A percentile compares a stretch with the other conserved stretches of the same genome.
These are phyloP conservation scores for Xanthoconium separans DNA, from an alignment of 1,284 basidiomycete species.

Conservation along the genomic window DNA sequence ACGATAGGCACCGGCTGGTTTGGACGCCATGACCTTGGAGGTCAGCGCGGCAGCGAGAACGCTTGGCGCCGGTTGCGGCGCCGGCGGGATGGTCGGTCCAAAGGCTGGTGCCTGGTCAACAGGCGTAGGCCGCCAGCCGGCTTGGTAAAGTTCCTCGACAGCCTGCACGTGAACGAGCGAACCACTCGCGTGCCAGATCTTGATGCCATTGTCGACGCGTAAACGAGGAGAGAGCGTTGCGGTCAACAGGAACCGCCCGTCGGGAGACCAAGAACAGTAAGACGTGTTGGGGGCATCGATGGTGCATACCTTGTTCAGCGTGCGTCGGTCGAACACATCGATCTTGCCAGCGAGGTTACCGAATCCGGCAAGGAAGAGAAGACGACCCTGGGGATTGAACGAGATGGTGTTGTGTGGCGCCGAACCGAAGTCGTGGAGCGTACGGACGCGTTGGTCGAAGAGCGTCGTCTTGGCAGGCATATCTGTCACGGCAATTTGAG, in stretches of 20 bases:
- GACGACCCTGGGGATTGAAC: conserved; percentile 91
- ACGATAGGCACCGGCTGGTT: conserved; percentile 81
- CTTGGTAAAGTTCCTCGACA: conserved; percentile 87
- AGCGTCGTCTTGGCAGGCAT: conserved; percentile 95
- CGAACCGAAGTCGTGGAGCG: conserved; percentile 88
- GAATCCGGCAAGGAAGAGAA: conserved; percentile 91
- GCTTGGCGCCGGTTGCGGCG: conserved; percentile 69
- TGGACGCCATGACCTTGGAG: conserved; percentile 40
- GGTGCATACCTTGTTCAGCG: conserved; percentile 78
- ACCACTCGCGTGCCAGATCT: conserved; percentile 93
- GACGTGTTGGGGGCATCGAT: conserved; percentile 95
- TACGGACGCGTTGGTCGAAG: conserved; percentile 89
- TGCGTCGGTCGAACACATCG: conserved; percentile 89
- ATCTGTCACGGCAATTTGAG: conserved; percentile 43
- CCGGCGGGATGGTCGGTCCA: conserved; percentile 68
- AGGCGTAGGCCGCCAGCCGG: conserved; percentile 78
- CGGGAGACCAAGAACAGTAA: conserved; percentile 93
- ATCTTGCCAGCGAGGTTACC: conserved; percentile 95
- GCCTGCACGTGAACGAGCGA: conserved; percentile 78
- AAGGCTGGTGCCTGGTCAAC: conserved; percentile 71
- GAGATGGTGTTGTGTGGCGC: conserved; percentile 90
- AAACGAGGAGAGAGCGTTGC: conserved; percentile 92
- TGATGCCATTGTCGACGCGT: conserved; percentile 96
- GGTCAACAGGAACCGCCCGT: conserved; percentile 90
- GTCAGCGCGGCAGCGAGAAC: conserved; percentile 43